A percentile compares a stretch with the other conserved stretches of the same genome.
Evolutionary conservation across 139 green algal genomes (phyloP).

Genomic region (Volvox africanus): DNA sequence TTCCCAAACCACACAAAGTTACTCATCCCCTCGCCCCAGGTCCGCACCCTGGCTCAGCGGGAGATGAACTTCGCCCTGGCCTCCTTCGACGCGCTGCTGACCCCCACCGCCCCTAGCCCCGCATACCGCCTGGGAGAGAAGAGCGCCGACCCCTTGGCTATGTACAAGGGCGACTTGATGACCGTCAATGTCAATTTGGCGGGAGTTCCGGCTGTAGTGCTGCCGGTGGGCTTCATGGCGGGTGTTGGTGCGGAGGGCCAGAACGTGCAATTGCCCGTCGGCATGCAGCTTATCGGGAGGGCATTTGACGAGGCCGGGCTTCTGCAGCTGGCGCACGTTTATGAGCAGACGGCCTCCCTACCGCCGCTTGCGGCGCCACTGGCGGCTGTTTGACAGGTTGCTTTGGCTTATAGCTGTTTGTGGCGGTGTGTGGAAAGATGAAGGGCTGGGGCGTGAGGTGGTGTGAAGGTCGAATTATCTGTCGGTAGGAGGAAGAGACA

Average conservation of each 20-base stretch:
- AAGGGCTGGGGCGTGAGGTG: no score
- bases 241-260: conserved; percentile 1
- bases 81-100: conserved; percentile 82
- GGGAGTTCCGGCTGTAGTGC: conserved; percentile 87
- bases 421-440: no score
- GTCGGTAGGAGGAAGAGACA: no score
- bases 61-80: conserved; percentile 77
- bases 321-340: conserved; percentile 74
- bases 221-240: conserved; percentile 78
- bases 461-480: no score
- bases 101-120: conserved; percentile 85
- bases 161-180: conserved; percentile 97
- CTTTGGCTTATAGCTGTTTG: not conserved
- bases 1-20: no score
- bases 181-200: conserved; percentile 96
- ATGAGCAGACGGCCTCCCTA: conserved; percentile 78
- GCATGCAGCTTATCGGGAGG: conserved; percentile 85
- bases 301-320: conserved; percentile 83
- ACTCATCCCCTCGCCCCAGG: conserved; percentile 58
- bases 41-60: conserved; percentile 87
- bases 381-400: not conserved
- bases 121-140: conserved; percentile 93
- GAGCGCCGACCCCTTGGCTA: conserved; percentile 86
- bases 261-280: conserved; percentile 74
- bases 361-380: conserved; percentile 16